These are phyloP conservation scores for Lavandula angustifolia DNA, from an alignment of 257 asterid species.

Conservation along the genomic window DNA sequence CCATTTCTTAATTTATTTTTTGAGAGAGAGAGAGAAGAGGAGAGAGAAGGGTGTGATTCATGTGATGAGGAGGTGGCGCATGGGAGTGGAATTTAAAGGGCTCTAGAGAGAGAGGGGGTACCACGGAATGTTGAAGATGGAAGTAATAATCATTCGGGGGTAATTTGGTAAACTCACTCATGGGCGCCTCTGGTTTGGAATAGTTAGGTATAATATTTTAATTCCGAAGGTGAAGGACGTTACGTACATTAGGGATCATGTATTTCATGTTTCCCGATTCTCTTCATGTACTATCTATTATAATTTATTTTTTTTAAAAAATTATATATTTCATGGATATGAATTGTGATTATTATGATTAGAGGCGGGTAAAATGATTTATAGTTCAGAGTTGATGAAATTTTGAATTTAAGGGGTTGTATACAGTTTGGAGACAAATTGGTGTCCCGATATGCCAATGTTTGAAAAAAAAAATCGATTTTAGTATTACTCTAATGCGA, in stretches of 20 bases:
- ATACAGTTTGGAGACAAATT: too few relatives aligned
- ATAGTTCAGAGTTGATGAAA: too few relatives aligned
- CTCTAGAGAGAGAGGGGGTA: conserved; percentile 27
- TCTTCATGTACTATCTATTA: too few relatives aligned
- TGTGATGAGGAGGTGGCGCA: conserved; percentile 22
- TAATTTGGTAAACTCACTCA: background rate
- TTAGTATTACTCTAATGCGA: too few relatives aligned
- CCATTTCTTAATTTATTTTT: conserved; percentile 47
- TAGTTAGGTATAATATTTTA: conserved; percentile 20
- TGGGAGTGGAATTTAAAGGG: conserved; percentile 44
- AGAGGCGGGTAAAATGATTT: too few relatives aligned
- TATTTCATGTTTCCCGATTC: conserved; percentile 21
- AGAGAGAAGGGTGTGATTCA: conserved; percentile 23
- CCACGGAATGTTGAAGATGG: conserved; percentile 35
- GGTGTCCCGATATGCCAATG: too few relatives aligned
- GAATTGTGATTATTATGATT: too few relatives aligned
- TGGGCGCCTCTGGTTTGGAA: conserved; percentile 17
- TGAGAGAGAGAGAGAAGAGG: conserved; percentile 3
- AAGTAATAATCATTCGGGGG: too few relatives aligned
- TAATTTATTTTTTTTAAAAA: too few relatives aligned
- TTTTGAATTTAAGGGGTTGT: too few relatives aligned
- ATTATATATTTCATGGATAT: too few relatives aligned
- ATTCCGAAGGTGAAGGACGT: conserved; percentile 20
- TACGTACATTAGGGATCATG: conserved; percentile 23
- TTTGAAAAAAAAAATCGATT: too few relatives aligned